Evolutionary conservation across 2,329 filamentous ascomycete species (phyloP).

Genomic region (Nakataea oryzae): DNA sequence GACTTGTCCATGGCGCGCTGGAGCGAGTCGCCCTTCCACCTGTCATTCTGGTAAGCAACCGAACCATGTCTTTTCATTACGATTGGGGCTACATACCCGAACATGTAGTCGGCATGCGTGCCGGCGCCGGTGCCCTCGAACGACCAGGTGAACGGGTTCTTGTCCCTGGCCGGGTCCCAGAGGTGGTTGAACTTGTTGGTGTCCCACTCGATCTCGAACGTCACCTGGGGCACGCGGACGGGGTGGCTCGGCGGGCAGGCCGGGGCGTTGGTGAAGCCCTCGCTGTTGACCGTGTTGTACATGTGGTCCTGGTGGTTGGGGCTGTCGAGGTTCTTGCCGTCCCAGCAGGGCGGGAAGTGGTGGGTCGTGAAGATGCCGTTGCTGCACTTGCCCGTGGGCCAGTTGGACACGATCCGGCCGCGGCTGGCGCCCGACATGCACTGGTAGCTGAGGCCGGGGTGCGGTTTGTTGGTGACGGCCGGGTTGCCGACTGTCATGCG

Average conservation of each 20-base stretch:
- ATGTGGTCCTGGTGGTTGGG: slow-evolving; percentile 29
- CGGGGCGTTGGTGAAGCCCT: slow-evolving; percentile 12
- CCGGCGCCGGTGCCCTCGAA: slow-evolving; percentile 18
- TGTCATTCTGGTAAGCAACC: slow-evolving; percentile 1
- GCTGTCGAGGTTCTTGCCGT: slow-evolving; percentile 31
- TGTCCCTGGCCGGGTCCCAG: slow-evolving; percentile 16
- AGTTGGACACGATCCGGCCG: slow-evolving; percentile 6
- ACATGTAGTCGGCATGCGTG: slow-evolving; percentile 22
- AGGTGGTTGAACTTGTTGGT: slow-evolving; percentile 13
- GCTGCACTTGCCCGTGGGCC: slow-evolving; percentile 8
- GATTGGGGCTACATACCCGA: slow-evolving; percentile 7
- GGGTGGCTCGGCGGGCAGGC: slow-evolving; percentile 10
- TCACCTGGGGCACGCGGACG: slow-evolving; percentile 10
- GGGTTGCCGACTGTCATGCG: slow-evolving; percentile 13
- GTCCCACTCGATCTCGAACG: slow-evolving; percentile 22
- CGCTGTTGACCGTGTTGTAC: slow-evolving; percentile 16
- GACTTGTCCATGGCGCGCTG: slow-evolving; percentile 22
- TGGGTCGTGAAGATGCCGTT: slow-evolving; percentile 12
- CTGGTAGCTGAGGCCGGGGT: slow-evolving; percentile 11
- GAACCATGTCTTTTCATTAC: slow-evolving; percentile 6
- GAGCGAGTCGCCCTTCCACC: slow-evolving; percentile 20
- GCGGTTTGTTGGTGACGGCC: not conserved
- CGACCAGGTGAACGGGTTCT: slow-evolving; percentile 15
- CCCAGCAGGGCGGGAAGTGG: slow-evolving; percentile 25
- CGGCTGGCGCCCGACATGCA: slow-evolving; percentile 9